Evolutionary conservation across 352 stramenopile species (phyloP), one percentile per base, ranked within the genome.

Genomic region (Peronospora tabacina): DNA sequence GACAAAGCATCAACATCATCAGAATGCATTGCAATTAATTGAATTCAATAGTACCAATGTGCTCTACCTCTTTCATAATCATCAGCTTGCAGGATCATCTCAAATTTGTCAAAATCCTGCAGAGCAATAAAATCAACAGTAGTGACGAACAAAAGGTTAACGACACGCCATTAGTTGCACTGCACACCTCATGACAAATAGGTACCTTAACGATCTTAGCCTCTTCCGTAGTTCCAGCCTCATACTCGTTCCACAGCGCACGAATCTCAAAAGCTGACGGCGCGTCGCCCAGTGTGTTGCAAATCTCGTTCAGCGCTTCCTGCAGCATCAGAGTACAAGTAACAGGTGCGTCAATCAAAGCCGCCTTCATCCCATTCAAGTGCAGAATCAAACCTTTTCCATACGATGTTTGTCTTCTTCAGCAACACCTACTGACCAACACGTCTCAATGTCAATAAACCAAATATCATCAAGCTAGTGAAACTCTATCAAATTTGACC

Each of bases 31-130:
- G 8, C 43, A 37, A 7, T 10, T 3, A 30, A 2, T 36, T n/a
- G n/a, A n/a, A n/a, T 40, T 40, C 11, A 33, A 22, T 40, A 4
- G 15, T 13, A 2, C 34, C 1, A 5, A 8, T 22, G 7, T 32
- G 20, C 4, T 63, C 15, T 77, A 92, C 79, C 85, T 28, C 66
- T 66, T 49, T 97, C 90, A 61, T 97, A 97, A 41, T 97, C 85
- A 43, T 96, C 72, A 8, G 90, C 90, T 58, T 97, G 90, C 42
- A 97, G 60, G 37, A 96, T 95, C 88, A 97, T 97, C 63, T 97
- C 90, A 48, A 97, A 91, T 63, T 96, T 96, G 62, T 97, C 90
- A 66, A 97, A 93, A 61, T 97, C 90, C 67, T 85, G 36, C 5
- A 24, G 1, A 9, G 9, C 5, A 45, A 7, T 24, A 56, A 2